phyloP scores from a whole-genome alignment of 2,329 filamentous ascomycete species.

The Harringtonia aguacate region DNA sequence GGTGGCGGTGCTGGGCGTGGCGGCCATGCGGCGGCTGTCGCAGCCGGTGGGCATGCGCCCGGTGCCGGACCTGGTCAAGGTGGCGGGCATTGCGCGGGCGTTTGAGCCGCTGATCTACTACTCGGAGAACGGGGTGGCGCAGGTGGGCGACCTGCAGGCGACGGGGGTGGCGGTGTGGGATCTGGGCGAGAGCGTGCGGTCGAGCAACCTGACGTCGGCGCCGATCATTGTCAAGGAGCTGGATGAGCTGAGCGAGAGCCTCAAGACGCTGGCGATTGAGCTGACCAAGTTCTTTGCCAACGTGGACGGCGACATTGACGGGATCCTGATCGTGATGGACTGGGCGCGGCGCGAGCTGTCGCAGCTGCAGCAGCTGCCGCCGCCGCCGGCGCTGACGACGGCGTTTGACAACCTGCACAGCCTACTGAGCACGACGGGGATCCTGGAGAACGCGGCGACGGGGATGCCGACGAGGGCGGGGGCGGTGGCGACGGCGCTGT shows the following conservation, averaged over 20 bases:
- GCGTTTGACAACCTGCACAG: constrained; percentile 78
- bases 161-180: constrained; percentile 94
- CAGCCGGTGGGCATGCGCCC: constrained; percentile 56
- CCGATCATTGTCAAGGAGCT: constrained; percentile 77
- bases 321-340: constrained; percentile 88
- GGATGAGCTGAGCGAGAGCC: constrained; percentile 73
- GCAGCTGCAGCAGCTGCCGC: constrained; percentile 51
- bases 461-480: constrained; percentile 59
- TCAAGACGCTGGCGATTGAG: constrained; percentile 76
- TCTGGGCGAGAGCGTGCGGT: constrained; percentile 78
- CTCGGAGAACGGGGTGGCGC: constrained; percentile 76
- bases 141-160: constrained; percentile 80
- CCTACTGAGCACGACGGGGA: constrained; percentile 53
- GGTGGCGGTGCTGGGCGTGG: constrained; percentile 52
- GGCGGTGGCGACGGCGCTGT: constrained; percentile 56
- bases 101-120: constrained; percentile 95
- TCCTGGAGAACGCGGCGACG: constrained; percentile 42
- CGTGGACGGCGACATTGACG: constrained; percentile 87
- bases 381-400: constrained; percentile 49
- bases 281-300: constrained; percentile 88
- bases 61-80: constrained; percentile 79
- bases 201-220: constrained; percentile 83
- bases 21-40: constrained; percentile 54
- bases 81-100: constrained; percentile 78
- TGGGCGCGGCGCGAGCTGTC: constrained; percentile 83